These are phyloP conservation scores for Amesomyces nigricolor DNA, from an alignment of 2,329 filamentous ascomycete genomes.

Conservation along the genomic window DNA sequence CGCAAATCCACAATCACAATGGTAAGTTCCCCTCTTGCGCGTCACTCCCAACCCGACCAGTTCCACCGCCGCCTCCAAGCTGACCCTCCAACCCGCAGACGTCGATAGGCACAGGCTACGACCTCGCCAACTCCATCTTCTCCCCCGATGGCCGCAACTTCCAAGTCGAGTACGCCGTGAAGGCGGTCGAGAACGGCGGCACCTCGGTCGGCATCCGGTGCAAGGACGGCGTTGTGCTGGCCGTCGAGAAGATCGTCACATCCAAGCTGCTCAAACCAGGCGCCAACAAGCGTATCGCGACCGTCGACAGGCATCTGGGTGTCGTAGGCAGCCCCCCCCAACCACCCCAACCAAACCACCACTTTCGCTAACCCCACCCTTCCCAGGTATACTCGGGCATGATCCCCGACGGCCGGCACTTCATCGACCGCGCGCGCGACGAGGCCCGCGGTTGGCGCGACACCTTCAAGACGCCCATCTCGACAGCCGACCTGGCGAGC, in stretches of 20 bases:
- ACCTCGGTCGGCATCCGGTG: constrained; percentile 94
- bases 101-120: constrained; percentile 99
- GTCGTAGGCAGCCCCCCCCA: constrained; percentile 56
- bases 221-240: constrained; percentile 94
- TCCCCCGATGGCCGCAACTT: constrained; percentile 98
- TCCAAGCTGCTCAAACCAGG: constrained; percentile 93
- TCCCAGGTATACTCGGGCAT: constrained; percentile 87
- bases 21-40: constrained; percentile 13
- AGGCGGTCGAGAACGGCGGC: constrained; percentile 96
- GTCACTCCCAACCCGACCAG: neutral
- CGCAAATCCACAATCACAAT: constrained; percentile 17
- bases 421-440: constrained; percentile 88
- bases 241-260: constrained; percentile 91
- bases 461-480: constrained; percentile 91
- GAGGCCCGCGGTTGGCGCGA: constrained; percentile 88
- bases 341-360: neutral
- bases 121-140: constrained; percentile 99
- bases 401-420: constrained; percentile 90
- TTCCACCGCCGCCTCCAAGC: constrained; percentile 2
- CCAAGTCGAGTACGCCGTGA: constrained; percentile 97
- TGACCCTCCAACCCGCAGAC: constrained; percentile 55
- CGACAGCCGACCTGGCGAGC: constrained; percentile 78
- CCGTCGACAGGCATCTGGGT: constrained; percentile 87
- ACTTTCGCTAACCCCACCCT: neutral
- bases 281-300: constrained; percentile 96